phyloP scores from a whole-genome alignment of 805 yeast genomes.

The Cyberlindnera japonica region DNA sequence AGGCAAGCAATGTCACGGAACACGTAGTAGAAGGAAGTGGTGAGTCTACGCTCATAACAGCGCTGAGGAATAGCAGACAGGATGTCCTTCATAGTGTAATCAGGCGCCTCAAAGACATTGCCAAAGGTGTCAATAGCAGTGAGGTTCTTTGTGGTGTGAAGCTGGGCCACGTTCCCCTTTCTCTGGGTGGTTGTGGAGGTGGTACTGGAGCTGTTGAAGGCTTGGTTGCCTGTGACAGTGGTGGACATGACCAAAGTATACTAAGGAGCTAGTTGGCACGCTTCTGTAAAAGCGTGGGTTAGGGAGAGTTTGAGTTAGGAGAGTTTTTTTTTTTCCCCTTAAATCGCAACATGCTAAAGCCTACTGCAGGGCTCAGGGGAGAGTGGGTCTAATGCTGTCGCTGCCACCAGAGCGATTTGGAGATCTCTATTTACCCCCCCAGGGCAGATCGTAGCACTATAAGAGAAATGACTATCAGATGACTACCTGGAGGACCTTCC shows the following conservation, averaged over 20 bases:
- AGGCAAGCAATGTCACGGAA: conserved; percentile 48
- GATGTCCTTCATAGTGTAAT: conserved; percentile 55
- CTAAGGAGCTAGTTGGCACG: not conserved
- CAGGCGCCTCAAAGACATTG: conserved; percentile 55
- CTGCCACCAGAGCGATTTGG: too few relatives aligned
- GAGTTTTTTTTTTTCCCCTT: too few relatives aligned
- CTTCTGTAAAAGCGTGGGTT: not conserved
- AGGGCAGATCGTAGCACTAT: too few relatives aligned
- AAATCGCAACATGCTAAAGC: too few relatives aligned
- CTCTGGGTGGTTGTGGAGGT: conserved; percentile 18
- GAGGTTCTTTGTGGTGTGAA: conserved; percentile 20
- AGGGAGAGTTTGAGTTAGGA: not conserved
- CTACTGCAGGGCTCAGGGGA: too few relatives aligned
- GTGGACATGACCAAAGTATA: conserved; percentile 14
- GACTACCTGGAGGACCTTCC: too few relatives aligned
- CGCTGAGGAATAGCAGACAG: conserved; percentile 56
- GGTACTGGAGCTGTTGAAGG: conserved; percentile 2
- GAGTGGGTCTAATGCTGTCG: too few relatives aligned
- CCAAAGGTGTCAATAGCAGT: conserved; percentile 50
- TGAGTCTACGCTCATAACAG: conserved; percentile 52
- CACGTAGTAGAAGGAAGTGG: conserved; percentile 49
- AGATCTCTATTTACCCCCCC: too few relatives aligned
- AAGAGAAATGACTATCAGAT: too few relatives aligned
- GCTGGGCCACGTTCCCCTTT: conserved; percentile 22
- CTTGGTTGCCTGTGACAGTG: conserved; percentile 11